These are phyloP conservation scores for Penicillium diatomitis DNA, from an alignment of 495 filamentous ascomycete species.

Conservation along the genomic window DNA sequence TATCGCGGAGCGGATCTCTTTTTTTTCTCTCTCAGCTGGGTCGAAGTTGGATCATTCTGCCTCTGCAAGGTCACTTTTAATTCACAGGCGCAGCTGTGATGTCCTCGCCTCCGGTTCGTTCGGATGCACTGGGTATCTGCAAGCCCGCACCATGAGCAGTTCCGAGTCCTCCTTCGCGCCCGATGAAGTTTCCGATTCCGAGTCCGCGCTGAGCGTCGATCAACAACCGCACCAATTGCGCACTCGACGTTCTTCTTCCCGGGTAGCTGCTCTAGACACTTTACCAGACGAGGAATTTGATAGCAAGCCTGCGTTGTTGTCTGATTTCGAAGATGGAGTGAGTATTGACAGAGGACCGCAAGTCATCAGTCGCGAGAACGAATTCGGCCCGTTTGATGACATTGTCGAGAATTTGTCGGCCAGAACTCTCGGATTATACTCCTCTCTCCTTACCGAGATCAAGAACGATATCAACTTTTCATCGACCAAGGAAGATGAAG, in stretches of 20 bases:
- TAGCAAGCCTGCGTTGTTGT: not conserved
- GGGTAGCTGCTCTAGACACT: not conserved
- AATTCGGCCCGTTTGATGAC: constrained; percentile 1
- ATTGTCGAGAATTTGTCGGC: constrained; percentile 1
- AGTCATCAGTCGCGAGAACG: not conserved
- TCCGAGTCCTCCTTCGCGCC: constrained; percentile 19
- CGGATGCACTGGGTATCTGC: constrained; percentile 14
- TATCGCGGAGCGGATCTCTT: constrained; percentile 5
- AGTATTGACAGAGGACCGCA: not conserved
- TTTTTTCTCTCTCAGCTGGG: constrained; percentile 4
- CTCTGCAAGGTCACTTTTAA: not conserved
- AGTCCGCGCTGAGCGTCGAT: constrained; percentile 9
- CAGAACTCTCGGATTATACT: constrained; percentile 33
- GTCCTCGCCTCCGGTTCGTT: constrained; percentile 7
- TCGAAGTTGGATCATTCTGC: not conserved
- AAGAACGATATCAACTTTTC: constrained; percentile 30
- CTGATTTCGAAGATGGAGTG: not conserved
- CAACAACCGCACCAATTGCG: constrained; percentile 1
- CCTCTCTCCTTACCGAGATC: constrained; percentile 48
- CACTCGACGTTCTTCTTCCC: constrained; percentile 6
- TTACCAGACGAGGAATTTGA: not conserved
- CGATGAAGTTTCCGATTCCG: constrained; percentile 24
- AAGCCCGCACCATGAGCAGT: constrained; percentile 32
- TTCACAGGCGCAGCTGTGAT: constrained; percentile 18
- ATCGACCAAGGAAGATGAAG: constrained; percentile 2